Percentiles rank a stretch among this genome's conserved stretches.
Evolutionary conservation across 257 asterid species (phyloP).

Genomic region (Plantago elongata): DNA sequence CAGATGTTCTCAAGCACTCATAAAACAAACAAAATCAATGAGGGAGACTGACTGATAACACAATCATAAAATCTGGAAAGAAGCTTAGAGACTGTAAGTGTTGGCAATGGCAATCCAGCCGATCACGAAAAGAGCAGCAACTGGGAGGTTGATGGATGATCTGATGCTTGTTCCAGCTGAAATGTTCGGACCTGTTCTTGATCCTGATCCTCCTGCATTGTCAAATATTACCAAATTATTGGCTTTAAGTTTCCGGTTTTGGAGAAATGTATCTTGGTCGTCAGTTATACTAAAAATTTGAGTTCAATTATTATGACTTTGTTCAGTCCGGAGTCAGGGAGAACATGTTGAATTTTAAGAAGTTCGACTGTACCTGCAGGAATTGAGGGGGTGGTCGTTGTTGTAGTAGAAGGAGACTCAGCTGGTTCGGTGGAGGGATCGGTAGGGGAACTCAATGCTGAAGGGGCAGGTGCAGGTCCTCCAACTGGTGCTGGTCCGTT

Average conservation of each 20-base stretch:
- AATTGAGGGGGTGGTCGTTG: slow-evolving; percentile 6
- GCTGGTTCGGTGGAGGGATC: slow-evolving; percentile 20
- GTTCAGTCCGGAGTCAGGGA: not conserved
- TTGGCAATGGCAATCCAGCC: slow-evolving; percentile 27
- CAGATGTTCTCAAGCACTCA: slow-evolving; percentile 1
- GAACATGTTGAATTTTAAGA: too few relatives aligned
- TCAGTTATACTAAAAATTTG: not conserved
- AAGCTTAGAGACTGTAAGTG: slow-evolving; percentile 13
- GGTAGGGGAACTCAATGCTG: slow-evolving; percentile 19
- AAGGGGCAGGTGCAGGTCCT: slow-evolving; percentile 18
- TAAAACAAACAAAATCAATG: slow-evolving; percentile 2
- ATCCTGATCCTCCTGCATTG: slow-evolving; percentile 10
- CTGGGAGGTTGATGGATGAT: slow-evolving; percentile 19
- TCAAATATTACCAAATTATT: not conserved
- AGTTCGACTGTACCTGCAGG: slow-evolving; percentile 21
- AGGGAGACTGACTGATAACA: not conserved
- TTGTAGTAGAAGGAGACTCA: slow-evolving; percentile 14
- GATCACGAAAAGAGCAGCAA: slow-evolving; percentile 19
- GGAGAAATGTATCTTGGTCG: not conserved
- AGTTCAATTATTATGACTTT: not conserved
- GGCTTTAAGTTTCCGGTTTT: not conserved
- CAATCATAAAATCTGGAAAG: slow-evolving; percentile 7
- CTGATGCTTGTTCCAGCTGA: slow-evolving; percentile 28
- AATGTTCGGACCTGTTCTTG: slow-evolving; percentile 20
- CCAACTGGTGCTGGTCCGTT: slow-evolving; percentile 23